phyloP scores from a whole-genome alignment of 2,329 filamentous ascomycete species.

The Monilinia aucupariae region DNA sequence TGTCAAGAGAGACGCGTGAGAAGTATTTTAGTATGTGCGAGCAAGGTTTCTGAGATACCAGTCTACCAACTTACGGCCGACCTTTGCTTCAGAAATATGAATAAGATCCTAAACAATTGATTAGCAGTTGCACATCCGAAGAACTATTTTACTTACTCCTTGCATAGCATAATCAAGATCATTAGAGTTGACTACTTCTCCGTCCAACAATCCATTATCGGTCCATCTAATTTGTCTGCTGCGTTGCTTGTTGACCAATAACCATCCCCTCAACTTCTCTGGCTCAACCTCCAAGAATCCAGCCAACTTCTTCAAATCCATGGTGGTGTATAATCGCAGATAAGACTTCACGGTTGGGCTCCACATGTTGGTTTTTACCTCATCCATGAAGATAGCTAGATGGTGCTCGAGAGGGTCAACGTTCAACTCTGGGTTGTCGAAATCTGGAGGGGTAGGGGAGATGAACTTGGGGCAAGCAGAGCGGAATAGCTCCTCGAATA shows the following conservation, averaged over 20 bases:
- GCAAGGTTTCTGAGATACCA: constrained; percentile 98
- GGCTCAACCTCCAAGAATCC: constrained; percentile 95
- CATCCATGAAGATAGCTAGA: constrained; percentile 96
- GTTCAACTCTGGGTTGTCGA: constrained; percentile 94
- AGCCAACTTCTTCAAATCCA: constrained; percentile 97
- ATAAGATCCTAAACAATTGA: constrained; percentile 68
- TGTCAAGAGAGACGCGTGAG: constrained; percentile 24
- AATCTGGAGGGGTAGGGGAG: constrained; percentile 92
- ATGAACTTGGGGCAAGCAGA: constrained; percentile 99
- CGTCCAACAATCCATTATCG: constrained; percentile 83
- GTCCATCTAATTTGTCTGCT: constrained; percentile 94
- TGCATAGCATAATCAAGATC: constrained; percentile 97
- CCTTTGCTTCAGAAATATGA: constrained; percentile 98
- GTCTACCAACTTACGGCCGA: constrained; percentile 92
- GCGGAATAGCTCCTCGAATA: constrained; percentile 98
- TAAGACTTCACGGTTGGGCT: constrained; percentile 97
- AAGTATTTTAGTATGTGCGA: constrained; percentile 69
- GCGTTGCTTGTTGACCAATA: constrained; percentile 97
- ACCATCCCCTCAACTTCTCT: constrained; percentile 90
- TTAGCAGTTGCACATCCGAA: constrained; percentile 22
- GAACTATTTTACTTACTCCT: constrained; percentile 56
- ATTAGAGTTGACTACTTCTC: constrained; percentile 86
- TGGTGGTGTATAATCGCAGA: constrained; percentile 97
- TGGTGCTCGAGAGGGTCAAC: constrained; percentile 97
- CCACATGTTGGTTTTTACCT: constrained; percentile 99